Conservation (phyloP, 257 asterid species). For the Solanum clarkiae region DNA sequence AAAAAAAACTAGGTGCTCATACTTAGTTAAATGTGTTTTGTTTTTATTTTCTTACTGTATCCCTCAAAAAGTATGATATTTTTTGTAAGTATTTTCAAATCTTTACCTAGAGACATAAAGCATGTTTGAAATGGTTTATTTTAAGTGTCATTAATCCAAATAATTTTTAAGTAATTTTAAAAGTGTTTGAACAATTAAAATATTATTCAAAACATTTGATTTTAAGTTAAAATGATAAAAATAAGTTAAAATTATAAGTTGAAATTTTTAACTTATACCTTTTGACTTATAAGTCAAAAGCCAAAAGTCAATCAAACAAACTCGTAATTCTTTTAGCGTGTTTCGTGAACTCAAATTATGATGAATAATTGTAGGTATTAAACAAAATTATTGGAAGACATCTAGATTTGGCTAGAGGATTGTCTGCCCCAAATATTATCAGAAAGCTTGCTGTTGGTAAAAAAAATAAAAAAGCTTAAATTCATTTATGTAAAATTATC, state of each 20-base stretch:
- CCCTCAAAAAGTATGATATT: not conserved
- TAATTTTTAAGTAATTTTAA: too few relatives aligned
- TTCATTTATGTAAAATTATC: not conserved
- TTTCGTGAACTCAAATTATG: not conserved
- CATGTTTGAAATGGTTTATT: too few relatives aligned
- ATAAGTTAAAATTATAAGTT: too few relatives aligned
- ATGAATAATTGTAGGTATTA: not conserved
- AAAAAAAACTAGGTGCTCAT: too few relatives aligned
- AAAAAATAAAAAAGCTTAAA: not conserved
- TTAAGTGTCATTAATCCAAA: not conserved
- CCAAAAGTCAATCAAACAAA: too few relatives aligned
- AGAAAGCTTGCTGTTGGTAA: not conserved
- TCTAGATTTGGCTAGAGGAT: not conserved
- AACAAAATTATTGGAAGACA: not conserved
- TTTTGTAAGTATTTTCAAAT: not conserved
- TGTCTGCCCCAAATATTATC: not conserved
- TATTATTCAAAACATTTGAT: too few relatives aligned
- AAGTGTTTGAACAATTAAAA: too few relatives aligned
- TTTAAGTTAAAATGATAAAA: too few relatives aligned
- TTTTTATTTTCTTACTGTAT: not conserved
- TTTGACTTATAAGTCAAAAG: too few relatives aligned
- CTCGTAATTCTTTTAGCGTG: not conserved
- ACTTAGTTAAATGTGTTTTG: not conserved
- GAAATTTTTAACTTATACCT: too few relatives aligned
- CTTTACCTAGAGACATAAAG: too few relatives aligned